These are phyloP conservation scores for Candida maris DNA, from an alignment of 805 yeast species.

Conservation along the genomic window DNA sequence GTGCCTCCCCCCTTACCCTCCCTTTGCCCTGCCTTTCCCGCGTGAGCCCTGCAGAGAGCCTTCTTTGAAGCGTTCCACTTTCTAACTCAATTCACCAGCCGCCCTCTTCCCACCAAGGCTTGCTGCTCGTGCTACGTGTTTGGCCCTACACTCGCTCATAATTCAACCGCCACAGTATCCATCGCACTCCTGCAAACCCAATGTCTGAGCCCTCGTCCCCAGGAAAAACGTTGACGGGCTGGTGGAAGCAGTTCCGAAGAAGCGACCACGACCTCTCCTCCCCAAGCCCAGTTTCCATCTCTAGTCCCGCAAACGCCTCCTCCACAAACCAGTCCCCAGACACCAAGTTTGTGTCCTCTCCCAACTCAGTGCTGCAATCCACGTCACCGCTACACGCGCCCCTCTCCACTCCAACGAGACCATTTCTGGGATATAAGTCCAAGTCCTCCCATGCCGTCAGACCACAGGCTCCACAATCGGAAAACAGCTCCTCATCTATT, in stretches of 20 bases:
- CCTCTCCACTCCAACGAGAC: constrained; percentile 36
- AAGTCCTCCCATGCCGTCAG: constrained; percentile 44
- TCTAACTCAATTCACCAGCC: too few relatives aligned
- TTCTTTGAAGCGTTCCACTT: too few relatives aligned
- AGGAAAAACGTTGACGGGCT: constrained; percentile 23
- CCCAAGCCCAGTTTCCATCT: constrained; percentile 10
- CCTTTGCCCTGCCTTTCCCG: too few relatives aligned
- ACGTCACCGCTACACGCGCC: constrained; percentile 22
- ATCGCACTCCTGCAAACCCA: background rate
- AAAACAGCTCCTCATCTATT: constrained; percentile 21
- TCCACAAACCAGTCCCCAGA: constrained; percentile 8
- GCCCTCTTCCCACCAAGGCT: too few relatives aligned
- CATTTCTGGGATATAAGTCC: constrained; percentile 47
- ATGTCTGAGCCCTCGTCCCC: constrained; percentile 28
- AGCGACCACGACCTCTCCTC: constrained; percentile 14
- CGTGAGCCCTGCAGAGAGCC: too few relatives aligned
- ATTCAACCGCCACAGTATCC: too few relatives aligned
- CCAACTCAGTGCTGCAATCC: constrained; percentile 10
- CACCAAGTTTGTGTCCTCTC: constrained; percentile 10
- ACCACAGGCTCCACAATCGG: constrained; percentile 30
- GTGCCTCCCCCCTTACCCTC: too few relatives aligned
- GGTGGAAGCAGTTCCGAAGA: constrained; percentile 31
- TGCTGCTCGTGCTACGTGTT: too few relatives aligned
- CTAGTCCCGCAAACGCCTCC: constrained; percentile 3
- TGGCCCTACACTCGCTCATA: too few relatives aligned